Conservation (phyloP, 768 basidiomycete genomes). For the Serendipita sp. region DNA sequence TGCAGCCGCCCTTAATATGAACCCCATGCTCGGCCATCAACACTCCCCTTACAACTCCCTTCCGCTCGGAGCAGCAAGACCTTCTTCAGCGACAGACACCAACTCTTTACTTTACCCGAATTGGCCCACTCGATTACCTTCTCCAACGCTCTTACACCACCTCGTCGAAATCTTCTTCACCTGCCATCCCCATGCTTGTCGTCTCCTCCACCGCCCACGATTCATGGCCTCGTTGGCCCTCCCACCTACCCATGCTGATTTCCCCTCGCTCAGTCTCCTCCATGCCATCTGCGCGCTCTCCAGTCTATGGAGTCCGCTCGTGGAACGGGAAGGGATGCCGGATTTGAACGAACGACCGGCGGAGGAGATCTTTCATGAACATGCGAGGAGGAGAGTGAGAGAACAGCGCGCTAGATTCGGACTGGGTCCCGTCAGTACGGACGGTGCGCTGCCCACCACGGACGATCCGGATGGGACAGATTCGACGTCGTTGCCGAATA, state of each 20-base stretch:
- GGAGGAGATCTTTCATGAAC: constrained; percentile 42
- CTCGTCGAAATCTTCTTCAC: constrained; percentile 67
- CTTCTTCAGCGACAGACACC: not conserved
- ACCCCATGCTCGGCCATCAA: not conserved
- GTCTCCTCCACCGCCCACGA: constrained; percentile 49
- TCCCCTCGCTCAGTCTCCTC: constrained; percentile 53
- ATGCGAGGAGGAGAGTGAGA: constrained; percentile 26
- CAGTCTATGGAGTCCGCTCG: constrained; percentile 57
- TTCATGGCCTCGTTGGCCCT: constrained; percentile 51
- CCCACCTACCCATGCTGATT: constrained; percentile 53
- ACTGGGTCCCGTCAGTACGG: not conserved
- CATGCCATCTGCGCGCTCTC: constrained; percentile 81
- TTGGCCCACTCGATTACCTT: constrained; percentile 51
- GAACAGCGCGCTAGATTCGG: not conserved
- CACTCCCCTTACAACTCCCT: not conserved
- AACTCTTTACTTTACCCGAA: constrained; percentile 16
- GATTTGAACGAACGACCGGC: constrained; percentile 27
- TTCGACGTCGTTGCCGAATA: no score
- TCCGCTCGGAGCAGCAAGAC: not conserved
- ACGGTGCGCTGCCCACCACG: no score
- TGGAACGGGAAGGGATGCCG: constrained; percentile 38
- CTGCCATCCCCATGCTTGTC: constrained; percentile 56
- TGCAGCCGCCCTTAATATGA: no score
- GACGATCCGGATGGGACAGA: no score
- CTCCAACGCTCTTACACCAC: constrained; percentile 46